Evolutionary conservation across 2,329 filamentous ascomycete genomes (phyloP).

Genomic region (Fusarium staphyleae): DNA sequence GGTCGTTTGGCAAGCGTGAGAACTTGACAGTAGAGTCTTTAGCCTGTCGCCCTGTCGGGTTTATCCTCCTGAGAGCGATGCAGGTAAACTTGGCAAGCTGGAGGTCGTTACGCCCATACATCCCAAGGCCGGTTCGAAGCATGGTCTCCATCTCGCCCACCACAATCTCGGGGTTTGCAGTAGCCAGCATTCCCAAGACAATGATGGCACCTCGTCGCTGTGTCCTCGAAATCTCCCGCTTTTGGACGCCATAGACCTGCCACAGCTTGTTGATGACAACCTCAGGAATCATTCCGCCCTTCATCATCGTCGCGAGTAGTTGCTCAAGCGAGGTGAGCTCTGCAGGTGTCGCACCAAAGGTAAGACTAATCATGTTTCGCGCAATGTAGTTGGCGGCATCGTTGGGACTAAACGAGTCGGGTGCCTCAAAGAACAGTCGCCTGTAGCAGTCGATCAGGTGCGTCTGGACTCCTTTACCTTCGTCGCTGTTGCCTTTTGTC

Average conservation of each 20-base stretch:
- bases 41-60: slow-evolving; percentile 79
- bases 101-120: slow-evolving; percentile 80
- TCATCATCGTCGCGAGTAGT: slow-evolving; percentile 97
- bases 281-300: slow-evolving; percentile 83
- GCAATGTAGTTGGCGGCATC: slow-evolving; percentile 95
- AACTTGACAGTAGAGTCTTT: slow-evolving; percentile 74
- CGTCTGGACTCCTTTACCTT: slow-evolving; percentile 96
- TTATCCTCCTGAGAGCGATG: slow-evolving; percentile 89
- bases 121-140: slow-evolving; percentile 85
- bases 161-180: slow-evolving; percentile 90
- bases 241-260: slow-evolving; percentile 96
- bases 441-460: slow-evolving; percentile 98
- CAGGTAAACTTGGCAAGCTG: slow-evolving; percentile 95
- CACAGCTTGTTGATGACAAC: slow-evolving; percentile 90
- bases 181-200: slow-evolving; percentile 93
- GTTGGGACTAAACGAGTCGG: slow-evolving; percentile 84
- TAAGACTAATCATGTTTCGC: slow-evolving; percentile 98
- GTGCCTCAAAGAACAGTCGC: slow-evolving; percentile 93
- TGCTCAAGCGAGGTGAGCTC: slow-evolving; percentile 96
- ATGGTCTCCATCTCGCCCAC: slow-evolving; percentile 95
- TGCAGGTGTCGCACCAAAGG: slow-evolving; percentile 92
- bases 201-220: slow-evolving; percentile 95
- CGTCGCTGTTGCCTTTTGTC: slow-evolving; percentile 99
- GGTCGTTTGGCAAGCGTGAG: slow-evolving; percentile 87
- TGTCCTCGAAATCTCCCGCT: slow-evolving; percentile 87